These are phyloP conservation scores for Pleurotus tuoliensis DNA, from an alignment of 768 basidiomycete species.

Conservation along the genomic window DNA sequence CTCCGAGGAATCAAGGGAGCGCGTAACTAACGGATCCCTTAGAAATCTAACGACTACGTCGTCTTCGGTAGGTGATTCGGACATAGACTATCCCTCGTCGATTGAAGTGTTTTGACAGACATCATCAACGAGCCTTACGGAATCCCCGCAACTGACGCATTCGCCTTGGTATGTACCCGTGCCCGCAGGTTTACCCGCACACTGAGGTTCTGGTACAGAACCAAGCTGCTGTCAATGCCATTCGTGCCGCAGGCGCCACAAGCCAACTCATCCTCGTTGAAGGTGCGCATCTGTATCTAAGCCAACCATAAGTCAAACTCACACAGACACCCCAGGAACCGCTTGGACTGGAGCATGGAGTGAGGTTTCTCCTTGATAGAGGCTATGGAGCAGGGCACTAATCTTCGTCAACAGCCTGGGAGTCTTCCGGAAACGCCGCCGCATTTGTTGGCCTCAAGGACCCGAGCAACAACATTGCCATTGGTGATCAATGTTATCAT, in stretches of 20 bases:
- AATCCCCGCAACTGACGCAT: constrained; percentile 49
- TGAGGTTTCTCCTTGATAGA: constrained; percentile 16
- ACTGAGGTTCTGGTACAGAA: constrained; percentile 28
- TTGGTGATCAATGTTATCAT: constrained; percentile 30
- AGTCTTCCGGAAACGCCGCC: constrained; percentile 50
- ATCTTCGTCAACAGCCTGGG: constrained; percentile 37
- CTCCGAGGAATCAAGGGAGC: neutral
- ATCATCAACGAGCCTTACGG: constrained; percentile 66
- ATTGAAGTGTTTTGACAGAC: constrained; percentile 21
- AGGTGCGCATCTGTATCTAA: constrained; percentile 16
- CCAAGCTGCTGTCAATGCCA: constrained; percentile 66
- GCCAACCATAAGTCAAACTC: no score
- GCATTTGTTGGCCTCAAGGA: constrained; percentile 51
- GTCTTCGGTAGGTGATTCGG: constrained; percentile 42
- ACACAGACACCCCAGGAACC: constrained; percentile 12
- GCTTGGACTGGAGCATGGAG: constrained; percentile 60
- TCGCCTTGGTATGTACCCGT: constrained; percentile 36
- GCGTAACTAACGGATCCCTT: neutral
- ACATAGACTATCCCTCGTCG: neutral
- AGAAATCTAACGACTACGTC: constrained; percentile 47
- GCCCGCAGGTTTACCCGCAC: neutral
- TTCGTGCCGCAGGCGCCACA: constrained; percentile 61
- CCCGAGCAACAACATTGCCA: constrained; percentile 59
- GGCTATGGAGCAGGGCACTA: neutral
- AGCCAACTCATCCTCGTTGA: constrained; percentile 48